Base-by-base conservation (phyloP, 2,329 filamentous ascomycete genomes). In the Ophiocordyceps camponoti-saundersi region DNA sequence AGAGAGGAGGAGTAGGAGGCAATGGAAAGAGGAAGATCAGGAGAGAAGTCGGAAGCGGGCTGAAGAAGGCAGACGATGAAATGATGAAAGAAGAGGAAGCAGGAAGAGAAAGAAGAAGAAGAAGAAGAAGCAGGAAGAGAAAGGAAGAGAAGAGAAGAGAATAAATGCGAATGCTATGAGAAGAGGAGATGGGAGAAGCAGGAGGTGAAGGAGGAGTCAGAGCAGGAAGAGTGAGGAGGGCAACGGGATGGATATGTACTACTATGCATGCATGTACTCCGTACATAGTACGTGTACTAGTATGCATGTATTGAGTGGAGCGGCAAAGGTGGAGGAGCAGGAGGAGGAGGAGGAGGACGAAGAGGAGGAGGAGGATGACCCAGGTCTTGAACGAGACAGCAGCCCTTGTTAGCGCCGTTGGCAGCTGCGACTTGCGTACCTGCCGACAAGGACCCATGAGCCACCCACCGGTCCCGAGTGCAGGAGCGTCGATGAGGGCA, bases 161-260 rank as follows among this genome's bases (percentile, higher is more conserved):
- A 40, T 22, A 43, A 47, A 42, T 46, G 46, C 48, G 49, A 49
- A 30, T 3, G 32, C 12, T 13, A 16, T 15, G 6, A 46, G 43
- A 34, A 8, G 6, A 22, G 16, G 10, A 22, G 8, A 6, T 21
- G 23, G 32, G 22, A 16, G 29, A 21, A 6, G 13, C 41, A 32
- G 34, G 12, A 7, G 22, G 36, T 20, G 39, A 23, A 29, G 29
- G 21, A 23, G 42, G 7, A 42, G 22, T 18, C n/a, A 10, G 29
- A 26, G 22, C 13, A n/a, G 20, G 43, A 46, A 44, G 49, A 52
- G 45, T 51, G 49, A 52, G 45, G 53, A 53, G 52, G 53, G 54
- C 50, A 50, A 46, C 48, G 45, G 48, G 52, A 53, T 48, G 50
- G 49, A 52, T 53, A 55, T 54, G 52, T 56, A 55, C 46, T n/a